Conservation (phyloP, 768 basidiomycete species). For the Pleurotus djamor region DNA sequence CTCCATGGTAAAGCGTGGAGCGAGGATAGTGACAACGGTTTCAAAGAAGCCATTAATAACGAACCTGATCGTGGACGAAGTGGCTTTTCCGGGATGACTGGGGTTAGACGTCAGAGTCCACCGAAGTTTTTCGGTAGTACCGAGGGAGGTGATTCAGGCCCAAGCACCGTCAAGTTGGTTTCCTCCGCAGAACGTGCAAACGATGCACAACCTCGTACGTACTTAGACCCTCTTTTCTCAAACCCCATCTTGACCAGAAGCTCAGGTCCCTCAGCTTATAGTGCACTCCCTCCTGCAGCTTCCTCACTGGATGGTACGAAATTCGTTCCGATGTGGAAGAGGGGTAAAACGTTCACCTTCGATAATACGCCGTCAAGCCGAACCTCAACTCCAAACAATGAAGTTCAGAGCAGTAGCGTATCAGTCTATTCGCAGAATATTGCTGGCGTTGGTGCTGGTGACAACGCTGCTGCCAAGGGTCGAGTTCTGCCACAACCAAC, state of each 20-base stretch:
- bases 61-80: slow-evolving; percentile 6
- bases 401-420: not conserved
- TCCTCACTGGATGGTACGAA: slow-evolving; percentile 15
- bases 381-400: not conserved
- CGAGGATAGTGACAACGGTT: slow-evolving; percentile 2
- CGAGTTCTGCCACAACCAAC: slow-evolving; percentile 2
- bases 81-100: slow-evolving; percentile 1
- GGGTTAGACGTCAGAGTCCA: slow-evolving; percentile 16
- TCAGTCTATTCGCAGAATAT: not conserved
- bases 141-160: not conserved
- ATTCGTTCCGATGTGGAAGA: slow-evolving; percentile 44
- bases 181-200: not conserved
- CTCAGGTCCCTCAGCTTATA: not conserved
- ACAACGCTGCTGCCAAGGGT: not conserved
- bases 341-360: slow-evolving; percentile 13
- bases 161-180: not conserved
- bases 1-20: slow-evolving; percentile 5
- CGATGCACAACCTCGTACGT: not conserved
- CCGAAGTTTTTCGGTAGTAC: slow-evolving; percentile 16
- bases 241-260: not conserved
- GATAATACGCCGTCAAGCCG: not conserved
- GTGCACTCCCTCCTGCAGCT: not conserved
- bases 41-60: not conserved
- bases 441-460: not conserved
- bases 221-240: not conserved